phyloP scores from a whole-genome alignment of 2,329 filamentous ascomycete species.

The Pseudogymnoascus sp. region DNA sequence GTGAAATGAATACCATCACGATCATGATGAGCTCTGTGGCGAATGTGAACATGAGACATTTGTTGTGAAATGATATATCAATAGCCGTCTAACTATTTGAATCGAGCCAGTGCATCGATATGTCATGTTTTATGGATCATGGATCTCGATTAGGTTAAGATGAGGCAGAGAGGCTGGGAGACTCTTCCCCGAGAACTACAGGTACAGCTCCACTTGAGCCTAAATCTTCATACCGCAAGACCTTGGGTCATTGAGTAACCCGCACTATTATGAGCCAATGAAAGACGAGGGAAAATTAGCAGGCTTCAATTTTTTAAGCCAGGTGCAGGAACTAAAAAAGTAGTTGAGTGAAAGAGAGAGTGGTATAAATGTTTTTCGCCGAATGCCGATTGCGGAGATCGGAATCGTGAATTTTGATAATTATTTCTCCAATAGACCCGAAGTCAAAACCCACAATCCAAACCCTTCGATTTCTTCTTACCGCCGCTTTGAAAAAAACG shows the following conservation, averaged over 20 bases:
- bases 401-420: conserved; percentile 5
- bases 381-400: conserved; percentile 1
- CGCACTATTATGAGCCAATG: neutral
- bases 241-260: neutral
- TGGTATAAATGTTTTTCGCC: neutral
- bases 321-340: conserved; percentile 4
- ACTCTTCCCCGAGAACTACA: neutral
- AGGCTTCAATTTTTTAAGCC: conserved; percentile 4
- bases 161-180: neutral
- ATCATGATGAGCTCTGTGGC: neutral
- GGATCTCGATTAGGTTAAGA: conserved; percentile 3
- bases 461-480: neutral
- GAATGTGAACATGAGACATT: neutral
- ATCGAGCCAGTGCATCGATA: neutral
- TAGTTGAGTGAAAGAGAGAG: neutral
- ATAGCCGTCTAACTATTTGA: neutral
- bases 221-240: conserved; percentile 5
- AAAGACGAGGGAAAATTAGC: neutral
- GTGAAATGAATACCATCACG: conserved; percentile 6
- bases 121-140: neutral
- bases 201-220: conserved; percentile 2
- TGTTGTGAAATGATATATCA: neutral
- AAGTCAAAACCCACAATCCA: conserved; percentile 6
- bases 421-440: neutral
- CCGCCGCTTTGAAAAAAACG: neutral